Conservation (phyloP, 805 yeast species). For the Cephaloascus albidus region DNA sequence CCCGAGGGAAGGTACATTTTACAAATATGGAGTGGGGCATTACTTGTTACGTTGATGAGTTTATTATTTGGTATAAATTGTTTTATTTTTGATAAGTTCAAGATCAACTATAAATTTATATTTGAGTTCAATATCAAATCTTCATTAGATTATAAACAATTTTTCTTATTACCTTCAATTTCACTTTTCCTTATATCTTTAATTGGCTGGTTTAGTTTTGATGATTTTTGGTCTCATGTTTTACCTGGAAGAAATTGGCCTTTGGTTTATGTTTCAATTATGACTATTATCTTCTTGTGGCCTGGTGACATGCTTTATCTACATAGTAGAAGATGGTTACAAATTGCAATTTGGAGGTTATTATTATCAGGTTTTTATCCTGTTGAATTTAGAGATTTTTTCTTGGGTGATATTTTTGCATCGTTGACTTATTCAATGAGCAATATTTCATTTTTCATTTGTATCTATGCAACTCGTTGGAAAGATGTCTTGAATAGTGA, state of each 20-base stretch:
- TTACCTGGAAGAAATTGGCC: constrained; percentile 74
- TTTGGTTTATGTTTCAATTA: constrained; percentile 57
- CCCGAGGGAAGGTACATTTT: constrained; percentile 54
- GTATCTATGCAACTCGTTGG: constrained; percentile 74
- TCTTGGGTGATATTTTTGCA: constrained; percentile 84
- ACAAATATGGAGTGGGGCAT: constrained; percentile 92
- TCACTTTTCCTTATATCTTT: constrained; percentile 48
- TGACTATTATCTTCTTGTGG: constrained; percentile 38
- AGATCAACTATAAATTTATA: constrained; percentile 84
- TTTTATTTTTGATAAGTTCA: constrained; percentile 59
- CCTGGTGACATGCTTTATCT: constrained; percentile 53
- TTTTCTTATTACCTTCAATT: constrained; percentile 52
- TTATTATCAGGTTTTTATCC: constrained; percentile 81
- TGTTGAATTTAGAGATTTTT: constrained; percentile 91
- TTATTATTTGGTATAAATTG: constrained; percentile 62
- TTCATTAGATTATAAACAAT: constrained; percentile 58
- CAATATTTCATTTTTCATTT: constrained; percentile 76
- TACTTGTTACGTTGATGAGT: constrained; percentile 49
- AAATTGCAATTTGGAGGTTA: constrained; percentile 62
- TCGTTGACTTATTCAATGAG: constrained; percentile 84
- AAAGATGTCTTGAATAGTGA: constrained; percentile 33
- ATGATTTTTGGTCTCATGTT: constrained; percentile 49
- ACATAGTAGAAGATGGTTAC: constrained; percentile 71
- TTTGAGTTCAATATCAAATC: constrained; percentile 76
- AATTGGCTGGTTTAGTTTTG: constrained; percentile 69